A percentile compares a stretch with the other conserved stretches of the same genome.
These are phyloP conservation scores for Zasmidium angulare DNA, from an alignment of 2,329 filamentous ascomycete genomes.

Conservation along the genomic window DNA sequence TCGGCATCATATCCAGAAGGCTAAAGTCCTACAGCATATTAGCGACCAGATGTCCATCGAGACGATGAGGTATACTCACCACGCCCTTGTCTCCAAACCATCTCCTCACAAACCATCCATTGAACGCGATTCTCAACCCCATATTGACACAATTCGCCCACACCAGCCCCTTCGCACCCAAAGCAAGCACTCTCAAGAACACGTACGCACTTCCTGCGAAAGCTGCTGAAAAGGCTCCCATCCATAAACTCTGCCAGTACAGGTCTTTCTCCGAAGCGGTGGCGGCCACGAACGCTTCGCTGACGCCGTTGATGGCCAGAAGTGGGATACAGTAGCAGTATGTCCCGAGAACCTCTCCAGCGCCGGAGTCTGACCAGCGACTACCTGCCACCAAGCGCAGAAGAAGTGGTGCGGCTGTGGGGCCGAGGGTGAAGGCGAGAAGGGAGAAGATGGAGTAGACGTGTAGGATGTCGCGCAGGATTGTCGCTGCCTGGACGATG, in stretches of 20 bases:
- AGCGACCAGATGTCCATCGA: constrained; percentile 1
- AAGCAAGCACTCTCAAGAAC: constrained; percentile 65
- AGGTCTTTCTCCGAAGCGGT: constrained; percentile 76
- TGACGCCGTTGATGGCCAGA: constrained; percentile 85
- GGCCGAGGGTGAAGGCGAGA: constrained; percentile 68
- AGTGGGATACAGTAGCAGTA: constrained; percentile 96
- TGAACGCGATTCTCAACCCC: constrained; percentile 80
- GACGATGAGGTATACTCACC: constrained; percentile 12
- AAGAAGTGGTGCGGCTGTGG: constrained; percentile 70
- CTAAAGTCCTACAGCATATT: constrained; percentile 26
- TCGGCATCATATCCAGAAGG: constrained; percentile 32
- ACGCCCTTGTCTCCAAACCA: constrained; percentile 58
- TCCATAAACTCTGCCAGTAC: constrained; percentile 75
- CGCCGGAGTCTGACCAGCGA: constrained; percentile 72
- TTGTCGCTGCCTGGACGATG: constrained; percentile 44
- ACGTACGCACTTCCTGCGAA: constrained; percentile 75
- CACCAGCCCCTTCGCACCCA: constrained; percentile 80
- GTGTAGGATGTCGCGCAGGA: constrained; percentile 65
- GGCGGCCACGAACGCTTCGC: constrained; percentile 88
- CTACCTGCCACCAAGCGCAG: constrained; percentile 74
- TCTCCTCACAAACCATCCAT: constrained; percentile 65
- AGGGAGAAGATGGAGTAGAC: constrained; percentile 74
- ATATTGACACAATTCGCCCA: constrained; percentile 89
- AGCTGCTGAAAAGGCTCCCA: constrained; percentile 74
- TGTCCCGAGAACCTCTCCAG: constrained; percentile 68